A percentile compares a stretch with the other conserved stretches of the same genome.
phyloP scores from a whole-genome alignment of 306 rosid species.

The Morella rubra region DNA sequence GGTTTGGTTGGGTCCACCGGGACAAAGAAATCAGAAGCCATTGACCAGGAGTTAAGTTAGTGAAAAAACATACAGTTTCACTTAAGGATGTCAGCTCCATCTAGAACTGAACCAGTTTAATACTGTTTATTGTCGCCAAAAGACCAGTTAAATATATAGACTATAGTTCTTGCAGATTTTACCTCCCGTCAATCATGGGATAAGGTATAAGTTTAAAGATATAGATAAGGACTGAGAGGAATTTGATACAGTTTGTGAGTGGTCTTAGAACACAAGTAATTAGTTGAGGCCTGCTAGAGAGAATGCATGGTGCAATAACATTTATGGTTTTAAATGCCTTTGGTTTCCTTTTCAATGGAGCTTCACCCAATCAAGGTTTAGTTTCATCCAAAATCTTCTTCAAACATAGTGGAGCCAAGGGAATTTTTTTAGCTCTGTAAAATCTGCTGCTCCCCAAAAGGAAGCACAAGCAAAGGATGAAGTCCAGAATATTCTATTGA shows the following conservation, averaged over 20 bases:
- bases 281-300: neutral
- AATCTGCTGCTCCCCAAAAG: conserved; percentile 39
- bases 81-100: neutral
- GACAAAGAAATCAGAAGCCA: conserved; percentile 3
- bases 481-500: conserved; percentile 31
- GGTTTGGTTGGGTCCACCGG: conserved; percentile 27
- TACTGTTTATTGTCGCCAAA: neutral
- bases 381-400: neutral
- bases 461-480: conserved; percentile 38
- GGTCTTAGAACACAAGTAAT: neutral
- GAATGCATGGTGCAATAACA: neutral
- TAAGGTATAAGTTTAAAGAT: neutral
- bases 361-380: neutral
- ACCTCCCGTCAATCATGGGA: neutral
- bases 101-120: neutral
- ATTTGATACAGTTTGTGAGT: neutral
- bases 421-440: neutral
- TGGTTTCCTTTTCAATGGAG: neutral
- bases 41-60: conserved; percentile 2
- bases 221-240: neutral
- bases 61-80: conserved; percentile 12
- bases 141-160: neutral
- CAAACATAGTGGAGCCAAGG: neutral
- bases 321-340: neutral
- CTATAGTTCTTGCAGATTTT: neutral